Evolutionary conservation across 371 early-diverging fungal species (phyloP).

Genomic region (Gilbertella persicaria): DNA sequence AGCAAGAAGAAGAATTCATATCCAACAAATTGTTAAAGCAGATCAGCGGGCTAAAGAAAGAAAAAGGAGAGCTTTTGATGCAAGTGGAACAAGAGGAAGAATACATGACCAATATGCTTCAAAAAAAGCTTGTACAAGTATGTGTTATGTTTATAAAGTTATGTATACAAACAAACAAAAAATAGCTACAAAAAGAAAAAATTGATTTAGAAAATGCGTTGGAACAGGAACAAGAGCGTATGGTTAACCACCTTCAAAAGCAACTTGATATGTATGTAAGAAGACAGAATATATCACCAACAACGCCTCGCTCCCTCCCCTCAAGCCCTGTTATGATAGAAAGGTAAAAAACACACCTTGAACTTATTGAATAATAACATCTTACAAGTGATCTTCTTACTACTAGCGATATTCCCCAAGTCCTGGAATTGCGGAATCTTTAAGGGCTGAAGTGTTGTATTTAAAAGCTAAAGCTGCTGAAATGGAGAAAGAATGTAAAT

Average conservation of each 20-base stretch:
- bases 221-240: constrained; percentile 84
- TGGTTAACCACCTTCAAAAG: constrained; percentile 73
- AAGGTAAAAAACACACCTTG: constrained; percentile 26
- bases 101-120: constrained; percentile 74
- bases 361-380: no score
- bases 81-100: constrained; percentile 78
- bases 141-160: not conserved
- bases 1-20: constrained; percentile 75
- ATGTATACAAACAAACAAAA: not conserved
- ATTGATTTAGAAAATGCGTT: constrained; percentile 78
- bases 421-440: no score
- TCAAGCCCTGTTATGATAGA: constrained; percentile 36
- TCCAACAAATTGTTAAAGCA: constrained; percentile 67
- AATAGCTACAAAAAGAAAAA: constrained; percentile 72
- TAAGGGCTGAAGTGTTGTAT: no score
- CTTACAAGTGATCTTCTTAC: constrained; percentile 29
- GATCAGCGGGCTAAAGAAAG: constrained; percentile 70
- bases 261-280: no score
- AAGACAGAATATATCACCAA: constrained; percentile 44
- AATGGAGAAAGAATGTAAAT: no score
- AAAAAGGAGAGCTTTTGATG: constrained; percentile 64
- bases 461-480: no score
- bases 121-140: constrained; percentile 66
- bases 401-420: no score
- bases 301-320: constrained; percentile 16